Base-by-base conservation (phyloP, 2,329 filamentous ascomycete genomes). In the Colletotrichum scovillei region DNA sequence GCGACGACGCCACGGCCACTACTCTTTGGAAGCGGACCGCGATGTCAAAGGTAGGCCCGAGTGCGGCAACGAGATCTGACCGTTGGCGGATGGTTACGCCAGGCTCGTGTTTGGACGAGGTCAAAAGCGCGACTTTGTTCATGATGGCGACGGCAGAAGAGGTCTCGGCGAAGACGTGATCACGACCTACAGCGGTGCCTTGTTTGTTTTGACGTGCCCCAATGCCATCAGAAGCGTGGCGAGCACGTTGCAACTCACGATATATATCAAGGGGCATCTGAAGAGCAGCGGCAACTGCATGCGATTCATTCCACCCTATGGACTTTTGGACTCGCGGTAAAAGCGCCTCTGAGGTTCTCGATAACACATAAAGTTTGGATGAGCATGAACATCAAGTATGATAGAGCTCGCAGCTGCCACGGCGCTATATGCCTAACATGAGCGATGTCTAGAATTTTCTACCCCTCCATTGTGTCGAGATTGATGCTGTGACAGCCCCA, bases 51-150 rank as follows among this genome's bases (percentile, higher is more conserved):
- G 80, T 76, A n/a, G 84, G 82, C 19, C 76, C 76, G 28, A 85
- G 77, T 42, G 79, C 76, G 38, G 78, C 79, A 68, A 81, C 75
- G 60, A 84, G 65, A 52, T 80, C 77, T 22, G 80, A 81, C 71
- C 78, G 79, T 72, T 79, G 79, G 59, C 78, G 75, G 59, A 78
- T 73, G 46, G 78, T 76, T 30, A 78, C 77, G 9, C 75, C 74
- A 3, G 81, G 79, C 76, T 83, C 80, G 78, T 81, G 80, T 58
- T 76, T 81, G 60, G 83, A 81, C 74, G 82, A 79, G 56, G 84
- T 81, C 68, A 86, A 80, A 76, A 85, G 78, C 64, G 78, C 79
- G 73, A 82, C 78, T 73, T 83, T 81, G 75, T 82, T 81, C 82
- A 83, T 81, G 73, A 74, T 72, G 69, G 58, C 80, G 72, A 74